phyloP scores from a whole-genome alignment of 805 yeast genomes.

The Nakazawaea populi region DNA sequence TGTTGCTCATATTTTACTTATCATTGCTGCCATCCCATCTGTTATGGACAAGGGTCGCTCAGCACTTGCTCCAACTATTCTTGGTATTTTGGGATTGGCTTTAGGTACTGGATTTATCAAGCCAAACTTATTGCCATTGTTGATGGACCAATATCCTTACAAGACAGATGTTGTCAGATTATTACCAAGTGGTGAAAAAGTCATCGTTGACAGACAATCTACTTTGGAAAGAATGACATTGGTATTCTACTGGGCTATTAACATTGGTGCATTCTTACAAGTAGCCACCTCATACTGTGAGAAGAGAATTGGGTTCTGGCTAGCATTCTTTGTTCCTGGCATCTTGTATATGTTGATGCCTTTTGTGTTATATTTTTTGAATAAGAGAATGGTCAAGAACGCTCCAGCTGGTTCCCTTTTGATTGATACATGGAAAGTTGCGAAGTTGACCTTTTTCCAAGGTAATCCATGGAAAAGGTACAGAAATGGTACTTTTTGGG shows the following conservation, averaged over 20 bases:
- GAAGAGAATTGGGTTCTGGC: slow-evolving; percentile 48
- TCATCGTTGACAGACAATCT: slow-evolving; percentile 45
- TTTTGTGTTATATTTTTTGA: slow-evolving; percentile 32
- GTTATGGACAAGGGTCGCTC: slow-evolving; percentile 29
- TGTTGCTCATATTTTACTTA: slow-evolving; percentile 40
- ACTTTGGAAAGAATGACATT: slow-evolving; percentile 33
- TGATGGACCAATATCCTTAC: slow-evolving; percentile 59
- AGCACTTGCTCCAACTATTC: slow-evolving; percentile 34
- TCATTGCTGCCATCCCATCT: slow-evolving; percentile 43
- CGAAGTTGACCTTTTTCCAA: slow-evolving; percentile 33
- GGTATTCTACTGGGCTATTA: slow-evolving; percentile 50
- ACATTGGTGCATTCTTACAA: slow-evolving; percentile 48
- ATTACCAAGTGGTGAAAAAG: slow-evolving; percentile 56
- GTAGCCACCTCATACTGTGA: slow-evolving; percentile 47
- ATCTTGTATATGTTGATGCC: slow-evolving; percentile 50
- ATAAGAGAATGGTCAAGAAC: slow-evolving; percentile 26
- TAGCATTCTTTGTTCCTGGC: slow-evolving; percentile 49
- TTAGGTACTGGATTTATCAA: slow-evolving; percentile 49
- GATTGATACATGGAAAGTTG: slow-evolving; percentile 34
- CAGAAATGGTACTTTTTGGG: slow-evolving; percentile 38
- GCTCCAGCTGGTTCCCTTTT: slow-evolving; percentile 42
- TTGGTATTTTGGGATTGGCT: slow-evolving; percentile 34
- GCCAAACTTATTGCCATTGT: slow-evolving; percentile 44
- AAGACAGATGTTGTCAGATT: slow-evolving; percentile 53
- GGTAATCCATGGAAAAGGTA: slow-evolving; percentile 37